These are phyloP conservation scores for Angomonas desouzai DNA, from an alignment of 208 protist genomes.

Conservation along the genomic window DNA sequence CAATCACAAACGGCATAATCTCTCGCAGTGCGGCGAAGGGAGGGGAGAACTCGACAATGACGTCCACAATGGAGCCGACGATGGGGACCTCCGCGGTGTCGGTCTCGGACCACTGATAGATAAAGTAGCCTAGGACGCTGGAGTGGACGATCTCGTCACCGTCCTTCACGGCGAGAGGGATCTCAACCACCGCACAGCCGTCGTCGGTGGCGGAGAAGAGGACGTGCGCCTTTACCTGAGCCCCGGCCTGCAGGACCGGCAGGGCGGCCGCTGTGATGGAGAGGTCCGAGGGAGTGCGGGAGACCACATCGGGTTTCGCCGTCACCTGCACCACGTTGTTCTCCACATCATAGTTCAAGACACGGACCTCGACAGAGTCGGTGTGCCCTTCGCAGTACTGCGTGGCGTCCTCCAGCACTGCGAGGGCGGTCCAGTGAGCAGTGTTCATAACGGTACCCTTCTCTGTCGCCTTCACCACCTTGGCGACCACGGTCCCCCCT, in stretches of 20 bases:
- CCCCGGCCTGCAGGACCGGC: slow-evolving; percentile 27
- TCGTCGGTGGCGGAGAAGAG: slow-evolving; percentile 81
- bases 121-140: slow-evolving; percentile 72
- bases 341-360: slow-evolving; percentile 79
- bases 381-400: neutral
- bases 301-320: slow-evolving; percentile 51
- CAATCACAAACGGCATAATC: slow-evolving; percentile 63
- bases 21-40: slow-evolving; percentile 36
- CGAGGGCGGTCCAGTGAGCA: slow-evolving; percentile 62
- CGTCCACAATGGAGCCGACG: slow-evolving; percentile 43
- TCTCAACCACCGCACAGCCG: slow-evolving; percentile 74
- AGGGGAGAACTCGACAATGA: slow-evolving; percentile 66
- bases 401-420: slow-evolving; percentile 36
- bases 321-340: slow-evolving; percentile 71
- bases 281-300: slow-evolving; percentile 63
- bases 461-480: slow-evolving; percentile 40
- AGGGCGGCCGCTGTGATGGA: slow-evolving; percentile 31
- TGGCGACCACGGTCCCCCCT: slow-evolving; percentile 63
- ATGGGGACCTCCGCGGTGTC: slow-evolving; percentile 21
- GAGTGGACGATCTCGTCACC: slow-evolving; percentile 8
- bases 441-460: slow-evolving; percentile 64
- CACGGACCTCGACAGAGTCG: slow-evolving; percentile 51
- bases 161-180: slow-evolving; percentile 19
- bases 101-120: slow-evolving; percentile 51
- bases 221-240: slow-evolving; percentile 45